phyloP scores from a whole-genome alignment of 2,329 filamentous ascomycete species.

The Blastomyces emzantsi region DNA sequence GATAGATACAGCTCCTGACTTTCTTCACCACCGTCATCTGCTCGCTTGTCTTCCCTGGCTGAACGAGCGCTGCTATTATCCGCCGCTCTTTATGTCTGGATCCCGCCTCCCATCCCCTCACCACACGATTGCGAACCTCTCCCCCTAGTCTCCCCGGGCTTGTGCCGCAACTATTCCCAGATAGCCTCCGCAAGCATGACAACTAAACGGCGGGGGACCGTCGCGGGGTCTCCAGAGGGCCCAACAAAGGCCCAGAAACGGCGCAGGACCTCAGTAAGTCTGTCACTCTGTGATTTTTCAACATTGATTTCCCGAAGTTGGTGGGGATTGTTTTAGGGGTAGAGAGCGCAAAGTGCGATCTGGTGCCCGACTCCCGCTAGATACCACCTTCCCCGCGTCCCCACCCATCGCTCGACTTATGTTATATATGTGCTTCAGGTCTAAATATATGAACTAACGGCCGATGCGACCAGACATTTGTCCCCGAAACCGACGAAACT shows the following conservation, averaged over 20 bases:
- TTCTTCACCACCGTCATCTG: slow-evolving; percentile 25
- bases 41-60: not conserved
- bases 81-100: not conserved
- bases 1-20: slow-evolving; percentile 11
- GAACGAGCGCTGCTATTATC: not conserved
- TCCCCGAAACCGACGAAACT: slow-evolving; percentile 17
- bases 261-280: slow-evolving; percentile 16
- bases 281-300: not conserved
- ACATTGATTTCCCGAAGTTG: not conserved
- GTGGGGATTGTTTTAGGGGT: not conserved
- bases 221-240: slow-evolving; percentile 13
- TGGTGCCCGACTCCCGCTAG: not conserved
- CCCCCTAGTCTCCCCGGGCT: not conserved
- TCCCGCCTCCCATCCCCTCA: not conserved
- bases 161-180: not conserved
- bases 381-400: not conserved
- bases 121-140: not conserved
- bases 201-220: slow-evolving; percentile 44
- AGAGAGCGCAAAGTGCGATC: not conserved
- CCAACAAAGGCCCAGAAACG: slow-evolving; percentile 15
- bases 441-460: not conserved
- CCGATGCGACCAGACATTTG: slow-evolving; percentile 18
- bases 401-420: not conserved
- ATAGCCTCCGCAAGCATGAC: slow-evolving; percentile 15
- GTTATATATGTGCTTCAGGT: not conserved